Conservation (phyloP, 345 rosid genomes). For the Citrus hindsii region DNA sequence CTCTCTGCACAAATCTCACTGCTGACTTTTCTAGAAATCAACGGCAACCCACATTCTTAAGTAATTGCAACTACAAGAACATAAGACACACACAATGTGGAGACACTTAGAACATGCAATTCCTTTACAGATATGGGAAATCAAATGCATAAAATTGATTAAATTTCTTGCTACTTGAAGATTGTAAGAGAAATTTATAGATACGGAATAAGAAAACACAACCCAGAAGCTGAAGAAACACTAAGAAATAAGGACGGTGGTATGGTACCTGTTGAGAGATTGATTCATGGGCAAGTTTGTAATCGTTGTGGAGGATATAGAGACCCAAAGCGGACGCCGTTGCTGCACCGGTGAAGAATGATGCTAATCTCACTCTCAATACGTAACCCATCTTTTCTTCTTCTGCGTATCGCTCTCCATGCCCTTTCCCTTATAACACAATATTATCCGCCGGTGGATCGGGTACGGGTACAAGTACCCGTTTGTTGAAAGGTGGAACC, state of each 20-base stretch:
- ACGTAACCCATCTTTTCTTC: conserved; percentile 72
- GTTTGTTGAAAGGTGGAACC: no score
- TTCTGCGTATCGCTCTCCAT: not conserved
- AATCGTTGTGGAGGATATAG: conserved; percentile 75
- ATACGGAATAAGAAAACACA: not conserved
- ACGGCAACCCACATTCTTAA: not conserved
- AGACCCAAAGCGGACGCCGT: conserved; percentile 75
- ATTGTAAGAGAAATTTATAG: not conserved
- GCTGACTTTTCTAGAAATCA: not conserved
- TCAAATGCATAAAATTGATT: not conserved
- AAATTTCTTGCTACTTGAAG: not conserved
- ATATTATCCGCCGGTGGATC: not conserved
- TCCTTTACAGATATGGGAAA: not conserved
- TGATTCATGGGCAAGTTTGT: conserved; percentile 76
- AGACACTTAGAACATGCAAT: not conserved
- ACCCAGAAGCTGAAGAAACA: not conserved
- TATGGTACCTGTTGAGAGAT: conserved; percentile 66
- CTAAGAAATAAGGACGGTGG: conserved; percentile 3
- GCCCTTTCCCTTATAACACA: not conserved
- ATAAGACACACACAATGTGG: not conserved
- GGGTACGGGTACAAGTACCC: not conserved
- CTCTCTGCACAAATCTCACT: not conserved
- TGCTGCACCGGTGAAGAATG: conserved; percentile 92
- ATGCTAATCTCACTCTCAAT: conserved; percentile 83
- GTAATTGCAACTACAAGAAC: not conserved